Evolutionary conservation across 2,329 filamentous ascomycete genomes (phyloP).

Genomic region (Parafenestella ontariensis): DNA sequence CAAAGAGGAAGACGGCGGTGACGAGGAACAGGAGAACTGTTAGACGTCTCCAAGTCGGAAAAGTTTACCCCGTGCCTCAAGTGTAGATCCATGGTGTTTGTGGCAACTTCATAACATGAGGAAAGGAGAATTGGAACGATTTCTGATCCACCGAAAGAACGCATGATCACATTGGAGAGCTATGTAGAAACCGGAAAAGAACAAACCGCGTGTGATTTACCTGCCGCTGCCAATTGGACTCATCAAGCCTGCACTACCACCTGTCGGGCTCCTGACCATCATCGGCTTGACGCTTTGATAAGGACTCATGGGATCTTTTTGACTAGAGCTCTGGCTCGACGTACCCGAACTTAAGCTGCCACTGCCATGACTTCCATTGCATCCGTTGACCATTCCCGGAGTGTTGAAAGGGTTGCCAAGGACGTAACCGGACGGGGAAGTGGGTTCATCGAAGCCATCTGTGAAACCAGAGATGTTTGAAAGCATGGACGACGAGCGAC

Average conservation of each 20-base stretch:
- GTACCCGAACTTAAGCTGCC: constrained; percentile 55
- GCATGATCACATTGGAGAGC: constrained; percentile 36
- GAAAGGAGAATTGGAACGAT: neutral
- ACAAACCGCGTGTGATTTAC: constrained; percentile 20
- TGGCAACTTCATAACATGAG: neutral
- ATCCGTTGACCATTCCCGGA: constrained; percentile 46
- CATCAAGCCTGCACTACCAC: constrained; percentile 38
- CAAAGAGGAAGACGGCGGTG: neutral
- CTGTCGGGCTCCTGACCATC: constrained; percentile 42
- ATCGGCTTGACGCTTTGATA: constrained; percentile 43
- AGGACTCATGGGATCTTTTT: constrained; percentile 49
- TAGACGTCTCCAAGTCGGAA: neutral
- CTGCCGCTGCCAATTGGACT: constrained; percentile 41
- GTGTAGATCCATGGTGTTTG: too few relatives aligned
- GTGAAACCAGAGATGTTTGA: constrained; percentile 60
- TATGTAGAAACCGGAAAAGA: constrained; percentile 27
- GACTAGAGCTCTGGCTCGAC: constrained; percentile 48
- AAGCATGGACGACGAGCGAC: constrained; percentile 60
- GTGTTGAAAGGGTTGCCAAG: constrained; percentile 49
- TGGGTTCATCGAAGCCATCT: constrained; percentile 51
- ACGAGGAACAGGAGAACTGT: neutral
- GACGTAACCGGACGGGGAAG: constrained; percentile 32
- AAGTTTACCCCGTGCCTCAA: neutral
- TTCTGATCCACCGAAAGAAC: constrained; percentile 18
- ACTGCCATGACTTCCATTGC: constrained; percentile 57